Percentiles rank a stretch among this genome's conserved stretches.
These are phyloP conservation scores for Ziziphus jujuba DNA, from an alignment of 306 rosid genomes.

Conservation along the genomic window DNA sequence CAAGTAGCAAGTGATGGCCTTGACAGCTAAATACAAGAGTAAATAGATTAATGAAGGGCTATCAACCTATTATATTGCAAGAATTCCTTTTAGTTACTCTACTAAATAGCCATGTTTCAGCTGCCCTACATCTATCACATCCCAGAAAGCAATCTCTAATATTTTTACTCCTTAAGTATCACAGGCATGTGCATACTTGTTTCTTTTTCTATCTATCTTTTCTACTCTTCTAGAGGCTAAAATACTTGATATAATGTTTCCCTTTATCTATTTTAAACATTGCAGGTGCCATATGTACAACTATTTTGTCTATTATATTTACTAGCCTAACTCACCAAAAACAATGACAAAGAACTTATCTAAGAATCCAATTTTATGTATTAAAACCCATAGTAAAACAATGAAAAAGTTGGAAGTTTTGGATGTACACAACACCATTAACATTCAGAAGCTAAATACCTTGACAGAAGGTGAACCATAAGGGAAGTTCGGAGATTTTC, in stretches of 20 bases:
- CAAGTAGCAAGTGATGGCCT: not conserved
- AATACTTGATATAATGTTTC: too few species aligned
- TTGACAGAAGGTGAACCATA: slow-evolving; percentile 71
- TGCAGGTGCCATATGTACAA: too few species aligned
- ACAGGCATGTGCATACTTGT: not conserved
- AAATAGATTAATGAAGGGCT: slow-evolving; percentile 1
- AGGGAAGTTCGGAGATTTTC: slow-evolving; percentile 84
- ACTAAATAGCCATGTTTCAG: too few species aligned
- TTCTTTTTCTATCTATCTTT: not conserved
- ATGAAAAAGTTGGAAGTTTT: not conserved
- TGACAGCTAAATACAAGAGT: not conserved
- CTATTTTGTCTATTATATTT: not conserved
- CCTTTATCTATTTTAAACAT: too few species aligned
- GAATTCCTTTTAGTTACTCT: not conserved
- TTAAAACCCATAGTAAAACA: not conserved
- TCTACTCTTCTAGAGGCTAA: too few species aligned
- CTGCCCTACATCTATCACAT: not conserved
- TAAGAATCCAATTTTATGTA: not conserved
- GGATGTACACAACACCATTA: not conserved
- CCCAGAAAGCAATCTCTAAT: not conserved
- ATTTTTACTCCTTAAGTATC: not conserved
- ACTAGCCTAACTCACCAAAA: not conserved
- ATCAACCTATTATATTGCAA: not conserved
- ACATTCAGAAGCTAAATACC: slow-evolving; percentile 37
- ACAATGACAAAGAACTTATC: not conserved